These are phyloP conservation scores for Fusarium mangiferae DNA, from an alignment of 2,329 filamentous ascomycete species.

Conservation along the genomic window DNA sequence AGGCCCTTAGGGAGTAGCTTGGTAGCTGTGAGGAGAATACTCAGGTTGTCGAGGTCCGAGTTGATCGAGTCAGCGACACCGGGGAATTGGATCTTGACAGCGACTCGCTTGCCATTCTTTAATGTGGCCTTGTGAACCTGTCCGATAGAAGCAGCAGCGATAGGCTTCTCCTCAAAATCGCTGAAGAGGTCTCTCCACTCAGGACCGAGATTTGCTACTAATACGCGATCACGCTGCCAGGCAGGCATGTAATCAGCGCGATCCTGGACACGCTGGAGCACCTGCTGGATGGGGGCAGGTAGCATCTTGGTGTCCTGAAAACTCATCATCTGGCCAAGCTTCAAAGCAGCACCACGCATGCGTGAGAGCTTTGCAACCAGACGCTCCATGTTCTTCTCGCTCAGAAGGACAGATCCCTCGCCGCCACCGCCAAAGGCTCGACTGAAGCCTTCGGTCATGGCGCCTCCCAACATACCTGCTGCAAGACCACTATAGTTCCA, in stretches of 20 bases:
- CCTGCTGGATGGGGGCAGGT: conserved; percentile 84
- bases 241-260: conserved; percentile 98
- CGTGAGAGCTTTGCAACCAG: conserved; percentile 91
- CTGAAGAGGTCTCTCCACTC: conserved; percentile 87
- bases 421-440: conserved; percentile 76
- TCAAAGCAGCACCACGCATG: conserved; percentile 97
- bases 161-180: conserved; percentile 88
- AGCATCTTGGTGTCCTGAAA: conserved; percentile 98
- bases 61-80: conserved; percentile 96
- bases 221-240: conserved; percentile 88
- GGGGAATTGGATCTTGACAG: conserved; percentile 97
- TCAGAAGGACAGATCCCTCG: conserved; percentile 85
- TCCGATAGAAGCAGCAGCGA: conserved; percentile 95
- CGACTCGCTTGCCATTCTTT: conserved; percentile 79
- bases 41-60: conserved; percentile 94
- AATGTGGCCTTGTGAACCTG: conserved; percentile 91
- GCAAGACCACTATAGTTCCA: conserved; percentile 97
- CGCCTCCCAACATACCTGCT: conserved; percentile 94
- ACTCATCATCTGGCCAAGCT: conserved; percentile 97
- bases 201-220: conserved; percentile 79
- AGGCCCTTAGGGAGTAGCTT: conserved; percentile 89
- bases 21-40: conserved; percentile 88
- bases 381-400: conserved; percentile 89
- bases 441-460: conserved; percentile 85
- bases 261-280: conserved; percentile 94